Conservation (phyloP, 257 asterid species). For the Dorcoceras hygrometricum region DNA sequence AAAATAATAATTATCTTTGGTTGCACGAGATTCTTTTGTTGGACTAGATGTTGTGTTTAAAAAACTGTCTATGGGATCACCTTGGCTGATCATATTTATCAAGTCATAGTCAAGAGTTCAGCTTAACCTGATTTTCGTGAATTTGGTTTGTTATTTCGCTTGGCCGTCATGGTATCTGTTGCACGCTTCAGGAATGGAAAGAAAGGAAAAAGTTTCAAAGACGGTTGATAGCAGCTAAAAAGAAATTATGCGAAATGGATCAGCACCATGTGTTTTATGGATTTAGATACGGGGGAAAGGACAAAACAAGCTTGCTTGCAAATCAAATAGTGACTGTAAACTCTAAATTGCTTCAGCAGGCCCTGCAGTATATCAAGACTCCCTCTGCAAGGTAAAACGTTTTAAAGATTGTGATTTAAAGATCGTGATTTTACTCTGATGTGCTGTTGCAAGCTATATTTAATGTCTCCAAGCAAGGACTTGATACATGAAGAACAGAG, state of each 20-base stretch:
- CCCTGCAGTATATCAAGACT: constrained; percentile 43
- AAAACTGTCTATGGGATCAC: constrained; percentile 1
- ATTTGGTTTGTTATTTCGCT: constrained; percentile 14
- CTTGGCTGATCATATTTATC: neutral
- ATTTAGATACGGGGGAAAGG: constrained; percentile 74
- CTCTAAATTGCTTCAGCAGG: constrained; percentile 68
- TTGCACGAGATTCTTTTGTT: neutral
- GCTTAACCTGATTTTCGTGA: neutral
- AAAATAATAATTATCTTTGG: neutral
- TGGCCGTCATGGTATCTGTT: constrained; percentile 23
- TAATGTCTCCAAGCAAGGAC: constrained; percentile 7
- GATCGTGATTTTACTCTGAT: neutral
- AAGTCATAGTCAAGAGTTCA: neutral
- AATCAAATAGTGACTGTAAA: constrained; percentile 70
- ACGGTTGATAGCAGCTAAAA: constrained; percentile 80
- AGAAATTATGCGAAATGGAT: constrained; percentile 76
- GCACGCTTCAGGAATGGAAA: constrained; percentile 82
- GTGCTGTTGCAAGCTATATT: constrained; percentile 4
- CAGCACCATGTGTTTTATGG: constrained; percentile 88
- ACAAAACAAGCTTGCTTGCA: constrained; percentile 67
- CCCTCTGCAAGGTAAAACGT: constrained; percentile 48
- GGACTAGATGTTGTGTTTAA: neutral
- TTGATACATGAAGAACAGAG: neutral
- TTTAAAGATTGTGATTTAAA: constrained; percentile 2
- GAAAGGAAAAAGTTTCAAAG: constrained; percentile 79